phyloP scores from a whole-genome alignment of 306 rosid species.

The Psophocarpus tetragonolobus region DNA sequence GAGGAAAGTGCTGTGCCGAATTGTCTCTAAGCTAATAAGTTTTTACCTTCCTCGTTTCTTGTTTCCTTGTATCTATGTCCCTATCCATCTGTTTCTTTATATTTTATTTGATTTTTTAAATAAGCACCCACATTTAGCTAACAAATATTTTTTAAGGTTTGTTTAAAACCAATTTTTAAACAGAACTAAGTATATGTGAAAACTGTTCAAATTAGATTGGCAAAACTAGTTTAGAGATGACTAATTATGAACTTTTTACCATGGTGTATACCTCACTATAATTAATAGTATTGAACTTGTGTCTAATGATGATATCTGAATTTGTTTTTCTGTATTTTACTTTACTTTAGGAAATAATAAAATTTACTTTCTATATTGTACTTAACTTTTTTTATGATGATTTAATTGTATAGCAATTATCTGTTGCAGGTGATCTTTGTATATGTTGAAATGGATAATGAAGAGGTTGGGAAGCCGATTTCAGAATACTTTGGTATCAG shows the following conservation, averaged over 20 bases:
- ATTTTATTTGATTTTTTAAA: not conserved
- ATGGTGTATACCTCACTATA: not conserved
- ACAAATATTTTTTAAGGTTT: not conserved
- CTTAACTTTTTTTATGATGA: not conserved
- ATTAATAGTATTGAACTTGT: not conserved
- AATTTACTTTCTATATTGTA: not conserved
- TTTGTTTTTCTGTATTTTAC: constrained; percentile 12
- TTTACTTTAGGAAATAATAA: not conserved
- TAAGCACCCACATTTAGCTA: not conserved
- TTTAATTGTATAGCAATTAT: constrained; percentile 11
- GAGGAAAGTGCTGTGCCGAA: not conserved
- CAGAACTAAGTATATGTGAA: not conserved
- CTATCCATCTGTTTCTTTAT: not conserved
- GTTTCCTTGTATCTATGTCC: not conserved
- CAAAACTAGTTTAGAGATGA: not conserved
- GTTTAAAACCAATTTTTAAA: not conserved
- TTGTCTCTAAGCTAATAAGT: not conserved
- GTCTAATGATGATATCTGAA: constrained; percentile 13
- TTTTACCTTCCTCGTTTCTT: not conserved
- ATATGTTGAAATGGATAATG: constrained; percentile 76
- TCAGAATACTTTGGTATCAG: constrained; percentile 89
- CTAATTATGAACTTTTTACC: not conserved
- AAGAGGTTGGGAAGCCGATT: constrained; percentile 91
- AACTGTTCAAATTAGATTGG: not conserved
- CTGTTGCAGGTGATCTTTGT: constrained; percentile 85